These are phyloP conservation scores for Capsicum baccatum DNA, from an alignment of 257 asterid genomes.

Conservation along the genomic window DNA sequence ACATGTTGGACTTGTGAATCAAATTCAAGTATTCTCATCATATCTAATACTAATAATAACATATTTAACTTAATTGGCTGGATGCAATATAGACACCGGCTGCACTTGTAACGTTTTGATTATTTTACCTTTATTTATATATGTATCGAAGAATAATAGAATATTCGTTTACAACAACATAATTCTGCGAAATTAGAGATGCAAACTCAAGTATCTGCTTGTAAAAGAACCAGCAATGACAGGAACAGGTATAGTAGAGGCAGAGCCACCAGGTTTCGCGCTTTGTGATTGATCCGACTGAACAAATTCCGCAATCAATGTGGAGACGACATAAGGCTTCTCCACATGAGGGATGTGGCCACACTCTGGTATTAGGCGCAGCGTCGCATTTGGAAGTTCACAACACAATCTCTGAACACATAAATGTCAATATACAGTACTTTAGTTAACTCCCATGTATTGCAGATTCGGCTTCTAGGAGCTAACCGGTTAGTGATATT, in stretches of 20 bases:
- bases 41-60: background rate
- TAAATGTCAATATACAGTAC: background rate
- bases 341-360: slow-evolving; percentile 97
- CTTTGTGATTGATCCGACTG: slow-evolving; percentile 36
- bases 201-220: background rate
- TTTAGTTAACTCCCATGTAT: background rate
- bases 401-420: slow-evolving; percentile 69
- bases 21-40: background rate
- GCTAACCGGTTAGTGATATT: background rate
- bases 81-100: background rate
- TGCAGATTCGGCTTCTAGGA: background rate
- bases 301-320: slow-evolving; percentile 66
- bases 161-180: background rate
- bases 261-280: background rate
- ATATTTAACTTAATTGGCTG: background rate
- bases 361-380: slow-evolving; percentile 75
- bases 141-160: background rate
- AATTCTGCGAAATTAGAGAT: background rate
- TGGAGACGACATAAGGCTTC: slow-evolving; percentile 70
- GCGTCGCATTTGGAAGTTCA: slow-evolving; percentile 77
- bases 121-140: background rate
- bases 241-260: background rate
- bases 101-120: background rate
- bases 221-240: background rate
- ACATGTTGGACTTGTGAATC: background rate